Evolutionary conservation across 2,329 filamentous ascomycete genomes (phyloP), one percentile per base, ranked within the genome.

Genomic region (Bipolaris oryzae): DNA sequence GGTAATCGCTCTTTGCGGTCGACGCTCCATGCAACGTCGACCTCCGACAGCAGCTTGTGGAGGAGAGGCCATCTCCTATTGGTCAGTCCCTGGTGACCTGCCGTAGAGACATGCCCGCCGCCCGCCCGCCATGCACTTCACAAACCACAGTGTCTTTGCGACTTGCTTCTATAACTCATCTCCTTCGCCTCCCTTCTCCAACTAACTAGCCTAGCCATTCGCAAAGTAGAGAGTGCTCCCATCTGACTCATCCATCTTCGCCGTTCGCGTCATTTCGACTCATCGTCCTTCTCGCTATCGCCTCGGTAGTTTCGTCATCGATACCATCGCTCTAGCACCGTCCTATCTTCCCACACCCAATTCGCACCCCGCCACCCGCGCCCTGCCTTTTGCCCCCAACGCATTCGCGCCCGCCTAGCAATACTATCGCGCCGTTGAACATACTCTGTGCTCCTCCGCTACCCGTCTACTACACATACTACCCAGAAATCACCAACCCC

Each of bases 301-400:
- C 65, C 66, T 66, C 66, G 62, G 64, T 58, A 64, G 60, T 61
- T 68, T 73, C 72, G 69, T 74, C 72, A 73, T 71, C 58, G 66
- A 69, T 47, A 55, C 53, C 55, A 49, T 53, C 56, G 55, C 49
- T 18, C 42, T 46, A 60, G 39, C 43, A 66, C 60, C 61, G 46
- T 53, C 53, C 31, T 47, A 23, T 18, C 18, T 47, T 47, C 57
- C 61, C 68, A 53, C 53, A 64, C 52, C 46, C 55, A 38, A 53
- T 55, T 53, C 57, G 38, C 57, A 58, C 57, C 51, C 41, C 55
- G 50, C 53, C 48, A 45, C 44, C 50, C 45, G 49, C 57, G 42
- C 58, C 55, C 53, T 50, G 25, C 35, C 46, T 38, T 41, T 33
- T 18, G n/a, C 51, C 25, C 41, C 41, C 23, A 48, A 16, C 33